phyloP scores from a whole-genome alignment of 768 basidiomycete genomes.

The Russula sp. region DNA sequence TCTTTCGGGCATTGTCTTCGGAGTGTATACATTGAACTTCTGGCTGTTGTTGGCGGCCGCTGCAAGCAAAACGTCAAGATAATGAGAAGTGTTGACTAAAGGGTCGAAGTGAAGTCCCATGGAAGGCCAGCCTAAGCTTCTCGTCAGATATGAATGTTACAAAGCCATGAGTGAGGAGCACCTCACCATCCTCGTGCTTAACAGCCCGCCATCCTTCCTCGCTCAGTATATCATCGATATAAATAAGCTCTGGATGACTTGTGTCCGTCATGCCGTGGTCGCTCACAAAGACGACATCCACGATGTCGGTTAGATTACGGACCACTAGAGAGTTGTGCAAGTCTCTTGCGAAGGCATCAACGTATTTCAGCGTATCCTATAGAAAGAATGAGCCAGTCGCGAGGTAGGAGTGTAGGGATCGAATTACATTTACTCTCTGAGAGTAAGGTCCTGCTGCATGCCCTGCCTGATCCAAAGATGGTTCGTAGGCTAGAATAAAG shows the following conservation, averaged over 20 bases:
- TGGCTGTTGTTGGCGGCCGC: conserved; percentile 48
- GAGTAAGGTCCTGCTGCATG: conserved; percentile 67
- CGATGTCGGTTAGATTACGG: conserved; percentile 74
- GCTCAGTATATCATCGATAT: conserved; percentile 76
- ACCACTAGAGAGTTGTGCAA: conserved; percentile 54
- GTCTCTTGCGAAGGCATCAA: conserved; percentile 69
- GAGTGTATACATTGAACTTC: conserved; percentile 74
- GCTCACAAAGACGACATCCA: conserved; percentile 85
- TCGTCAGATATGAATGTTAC: neutral
- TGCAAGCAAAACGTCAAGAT: conserved; percentile 45
- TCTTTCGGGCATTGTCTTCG: conserved; percentile 71
- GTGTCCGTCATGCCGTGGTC: conserved; percentile 93
- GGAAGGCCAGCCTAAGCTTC: conserved; percentile 67
- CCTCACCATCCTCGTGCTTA: conserved; percentile 60
- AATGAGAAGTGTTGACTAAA: conserved; percentile 47
- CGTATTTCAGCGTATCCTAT: conserved; percentile 54
- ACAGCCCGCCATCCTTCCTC: conserved; percentile 51
- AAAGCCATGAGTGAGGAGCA: neutral
- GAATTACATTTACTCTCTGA: conserved; percentile 57
- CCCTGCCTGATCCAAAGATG: conserved; percentile 80
- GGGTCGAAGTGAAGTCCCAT: conserved; percentile 74
- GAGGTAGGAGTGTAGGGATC: neutral
- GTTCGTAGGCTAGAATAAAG: conserved; percentile 57
- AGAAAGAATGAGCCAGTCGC: neutral
- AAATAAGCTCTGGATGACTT: conserved; percentile 64